A percentile compares a stretch with the other conserved stretches of the same genome.
Evolutionary conservation across 2,329 filamentous ascomycete genomes (phyloP).

Genomic region (Arthrobotrys megalospora): DNA sequence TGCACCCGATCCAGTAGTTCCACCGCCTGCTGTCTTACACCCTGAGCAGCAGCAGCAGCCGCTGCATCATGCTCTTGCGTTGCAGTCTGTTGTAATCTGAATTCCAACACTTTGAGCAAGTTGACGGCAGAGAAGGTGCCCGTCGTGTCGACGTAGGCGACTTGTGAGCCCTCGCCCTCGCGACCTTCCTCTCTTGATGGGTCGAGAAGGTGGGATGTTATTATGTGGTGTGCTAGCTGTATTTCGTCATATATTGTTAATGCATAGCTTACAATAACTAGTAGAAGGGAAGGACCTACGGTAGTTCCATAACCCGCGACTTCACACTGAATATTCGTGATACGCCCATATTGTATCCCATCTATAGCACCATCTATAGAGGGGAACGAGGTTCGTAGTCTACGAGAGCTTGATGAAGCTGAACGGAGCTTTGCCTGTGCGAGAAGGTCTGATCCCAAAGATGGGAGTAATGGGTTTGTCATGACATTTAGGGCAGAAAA

Average conservation of each 20-base stretch:
- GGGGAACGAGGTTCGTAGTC: slow-evolving; percentile 24
- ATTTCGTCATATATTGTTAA: background rate
- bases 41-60: background rate
- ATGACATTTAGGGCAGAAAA: slow-evolving; percentile 3
- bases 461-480: slow-evolving; percentile 38
- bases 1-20: slow-evolving; percentile 53
- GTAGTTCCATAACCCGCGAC: slow-evolving; percentile 30
- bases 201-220: slow-evolving; percentile 40
- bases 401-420: background rate
- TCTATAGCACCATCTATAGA: slow-evolving; percentile 42
- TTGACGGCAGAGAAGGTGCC: slow-evolving; percentile 46
- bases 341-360: slow-evolving; percentile 41
- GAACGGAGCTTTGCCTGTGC: slow-evolving; percentile 26
- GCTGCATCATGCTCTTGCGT: slow-evolving; percentile 10
- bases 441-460: slow-evolving; percentile 45
- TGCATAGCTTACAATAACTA: background rate
- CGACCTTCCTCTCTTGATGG: background rate
- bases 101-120: slow-evolving; percentile 49
- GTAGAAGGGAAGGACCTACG: slow-evolving; percentile 6
- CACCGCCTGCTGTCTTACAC: slow-evolving; percentile 12
- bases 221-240: slow-evolving; percentile 51
- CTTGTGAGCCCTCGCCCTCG: slow-evolving; percentile 13
- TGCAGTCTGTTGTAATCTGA: slow-evolving; percentile 44
- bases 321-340: slow-evolving; percentile 51
- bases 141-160: slow-evolving; percentile 55